Base-by-base conservation (phyloP, 169 alveolate species). In the Plasmodium knowlesi region DNA sequence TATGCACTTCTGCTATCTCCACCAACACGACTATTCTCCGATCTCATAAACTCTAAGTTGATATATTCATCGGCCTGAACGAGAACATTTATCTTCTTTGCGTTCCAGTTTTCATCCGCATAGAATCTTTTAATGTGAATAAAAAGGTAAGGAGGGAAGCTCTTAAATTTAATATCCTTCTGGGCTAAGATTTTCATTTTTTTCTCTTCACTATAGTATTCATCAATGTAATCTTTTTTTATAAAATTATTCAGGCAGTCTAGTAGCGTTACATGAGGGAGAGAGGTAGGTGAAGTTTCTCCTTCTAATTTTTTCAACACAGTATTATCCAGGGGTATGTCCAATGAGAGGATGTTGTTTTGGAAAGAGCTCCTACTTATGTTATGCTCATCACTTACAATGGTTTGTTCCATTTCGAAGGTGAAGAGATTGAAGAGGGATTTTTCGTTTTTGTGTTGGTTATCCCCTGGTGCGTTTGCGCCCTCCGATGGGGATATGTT, bases 111-210 rank as follows among this genome's bases (percentile, higher is more conserved):
- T 67, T 92, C 93, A 50, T 93, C 96, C 6, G 92, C 93, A 72
- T 93, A 95, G 79, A 96, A 96, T 39, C 97, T 93, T 84, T 97
- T 95, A 43, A 97, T 96, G 39, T 95, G 95, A 50, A 96, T 93
- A 50, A 94, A 81, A 39, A 96, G 96, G 83, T 96, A 96, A 12
- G 95, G 95, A 5, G 97, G 96, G 89, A 92, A 96, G 41, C 85
- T 81, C 79, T 92, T 88, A 28, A 94, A 92, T n/a, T 96, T 95
- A 19, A 83, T 76, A 53, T 83, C 82, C 85, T 88, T 95, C 70
- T 30, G 95, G 1, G 93, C 93, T 4, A 22, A 57, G 16, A 50
- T 46, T 76, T 50, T 85, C 67, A 10, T 85, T 74, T 85, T 85
- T 16, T 85, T 83, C 43, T 74, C 67, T 41, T 85, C 84, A 28